phyloP scores from a whole-genome alignment of 257 asterid species.

The Ballota nigra region DNA sequence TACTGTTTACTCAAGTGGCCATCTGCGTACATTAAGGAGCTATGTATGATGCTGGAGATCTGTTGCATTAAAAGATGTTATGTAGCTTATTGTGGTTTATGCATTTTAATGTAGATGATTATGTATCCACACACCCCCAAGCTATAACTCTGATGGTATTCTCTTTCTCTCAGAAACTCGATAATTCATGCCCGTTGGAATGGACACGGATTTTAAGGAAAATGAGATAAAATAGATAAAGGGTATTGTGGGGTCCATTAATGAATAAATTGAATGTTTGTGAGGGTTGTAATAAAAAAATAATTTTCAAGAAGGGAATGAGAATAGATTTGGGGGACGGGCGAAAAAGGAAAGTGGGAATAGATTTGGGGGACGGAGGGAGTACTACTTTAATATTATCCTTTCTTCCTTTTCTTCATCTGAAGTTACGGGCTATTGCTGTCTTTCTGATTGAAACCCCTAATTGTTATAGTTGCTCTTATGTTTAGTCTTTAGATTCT shows the following conservation, averaged over 20 bases:
- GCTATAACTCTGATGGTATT: neutral
- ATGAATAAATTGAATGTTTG: too few species aligned
- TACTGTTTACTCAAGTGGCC: neutral
- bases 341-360: too few species aligned
- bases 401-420: conserved; percentile 16
- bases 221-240: too few species aligned
- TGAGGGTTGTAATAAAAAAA: too few species aligned
- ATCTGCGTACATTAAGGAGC: conserved; percentile 11
- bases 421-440: conserved; percentile 12
- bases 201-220: too few species aligned
- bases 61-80: conserved; percentile 10
- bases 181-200: conserved; percentile 11
- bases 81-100: conserved; percentile 9
- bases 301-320: too few species aligned
- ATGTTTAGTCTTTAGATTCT: conserved; percentile 18
- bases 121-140: neutral
- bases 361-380: too few species aligned
- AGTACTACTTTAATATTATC: conserved; percentile 1
- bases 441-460: conserved; percentile 15
- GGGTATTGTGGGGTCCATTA: too few species aligned
- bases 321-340: too few species aligned
- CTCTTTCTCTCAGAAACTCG: conserved; percentile 8
- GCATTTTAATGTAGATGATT: conserved; percentile 8
- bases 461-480: conserved; percentile 9
- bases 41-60: conserved; percentile 12